These are phyloP conservation scores for Streptanthus diversifolius DNA, from an alignment of 345 rosid genomes.

Conservation along the genomic window DNA sequence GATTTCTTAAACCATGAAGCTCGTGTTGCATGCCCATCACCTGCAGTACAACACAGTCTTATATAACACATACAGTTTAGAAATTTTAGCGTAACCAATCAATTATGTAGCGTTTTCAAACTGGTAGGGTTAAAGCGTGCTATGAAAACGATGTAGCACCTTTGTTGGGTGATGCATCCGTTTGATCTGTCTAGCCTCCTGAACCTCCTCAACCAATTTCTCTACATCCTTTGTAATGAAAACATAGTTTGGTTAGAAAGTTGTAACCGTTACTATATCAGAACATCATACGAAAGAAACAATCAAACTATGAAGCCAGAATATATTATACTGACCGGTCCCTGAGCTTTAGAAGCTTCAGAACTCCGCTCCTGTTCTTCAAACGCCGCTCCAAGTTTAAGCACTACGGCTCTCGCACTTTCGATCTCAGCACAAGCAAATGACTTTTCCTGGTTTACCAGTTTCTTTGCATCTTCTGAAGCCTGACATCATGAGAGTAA, in stretches of 20 bases:
- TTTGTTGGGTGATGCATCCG: conserved; percentile 88
- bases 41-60: conserved; percentile 38
- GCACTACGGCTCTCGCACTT: conserved; percentile 93
- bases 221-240: conserved; percentile 56
- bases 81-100: neutral
- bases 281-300: neutral
- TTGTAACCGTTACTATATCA: neutral
- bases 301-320: neutral
- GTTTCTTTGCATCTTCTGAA: conserved; percentile 97
- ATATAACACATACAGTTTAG: neutral
- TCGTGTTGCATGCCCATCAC: conserved; percentile 93
- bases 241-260: conserved; percentile 9
- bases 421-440: conserved; percentile 99
- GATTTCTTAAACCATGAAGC: conserved; percentile 70
- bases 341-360: conserved; percentile 57
- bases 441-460: conserved; percentile 92
- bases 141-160: conserved; percentile 39
- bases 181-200: conserved; percentile 83
- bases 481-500: conserved; percentile 53
- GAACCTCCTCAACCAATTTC: conserved; percentile 75
- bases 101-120: neutral
- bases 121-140: neutral
- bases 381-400: conserved; percentile 86
- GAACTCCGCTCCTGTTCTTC: conserved; percentile 80
- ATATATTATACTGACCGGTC: conserved; percentile 30